A percentile compares a stretch with the other conserved stretches of the same genome.
These are phyloP conservation scores for Penicillium olsonii DNA, from an alignment of 2,329 filamentous ascomycete genomes.

Conservation along the genomic window DNA sequence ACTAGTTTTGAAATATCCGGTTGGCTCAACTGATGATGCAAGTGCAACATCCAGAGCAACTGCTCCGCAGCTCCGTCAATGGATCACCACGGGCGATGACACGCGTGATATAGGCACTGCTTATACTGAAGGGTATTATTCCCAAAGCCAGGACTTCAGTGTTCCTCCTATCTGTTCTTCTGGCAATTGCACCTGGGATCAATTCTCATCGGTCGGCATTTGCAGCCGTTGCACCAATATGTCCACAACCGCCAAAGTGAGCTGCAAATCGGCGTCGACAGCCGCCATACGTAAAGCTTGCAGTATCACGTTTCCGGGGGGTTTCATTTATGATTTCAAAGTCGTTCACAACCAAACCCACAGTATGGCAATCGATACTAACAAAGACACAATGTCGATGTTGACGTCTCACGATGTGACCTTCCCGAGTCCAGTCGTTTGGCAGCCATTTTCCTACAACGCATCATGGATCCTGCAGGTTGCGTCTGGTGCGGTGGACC, in stretches of 20 bases:
- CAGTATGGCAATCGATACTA: neutral
- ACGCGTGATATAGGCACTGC: neutral
- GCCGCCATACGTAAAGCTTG: neutral
- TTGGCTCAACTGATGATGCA: neutral
- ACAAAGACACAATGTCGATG: neutral
- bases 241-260: neutral
- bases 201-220: neutral
- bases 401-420: neutral
- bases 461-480: neutral
- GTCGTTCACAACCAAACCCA: neutral
- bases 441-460: neutral
- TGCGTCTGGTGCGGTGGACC: neutral
- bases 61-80: neutral
- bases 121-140: neutral
- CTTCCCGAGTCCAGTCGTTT: neutral
- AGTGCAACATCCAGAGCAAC: neutral
- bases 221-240: neutral
- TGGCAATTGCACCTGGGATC: slow-evolving; percentile 8
- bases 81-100: neutral
- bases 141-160: neutral
- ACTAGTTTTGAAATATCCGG: slow-evolving; percentile 11
- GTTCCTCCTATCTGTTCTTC: slow-evolving; percentile 1
- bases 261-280: neutral
- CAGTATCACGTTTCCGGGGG: neutral
- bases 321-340: neutral